A percentile compares a stretch with the other conserved stretches of the same genome.
phyloP scores from a whole-genome alignment of 495 filamentous ascomycete genomes.

The Xylaria bambusicola region DNA sequence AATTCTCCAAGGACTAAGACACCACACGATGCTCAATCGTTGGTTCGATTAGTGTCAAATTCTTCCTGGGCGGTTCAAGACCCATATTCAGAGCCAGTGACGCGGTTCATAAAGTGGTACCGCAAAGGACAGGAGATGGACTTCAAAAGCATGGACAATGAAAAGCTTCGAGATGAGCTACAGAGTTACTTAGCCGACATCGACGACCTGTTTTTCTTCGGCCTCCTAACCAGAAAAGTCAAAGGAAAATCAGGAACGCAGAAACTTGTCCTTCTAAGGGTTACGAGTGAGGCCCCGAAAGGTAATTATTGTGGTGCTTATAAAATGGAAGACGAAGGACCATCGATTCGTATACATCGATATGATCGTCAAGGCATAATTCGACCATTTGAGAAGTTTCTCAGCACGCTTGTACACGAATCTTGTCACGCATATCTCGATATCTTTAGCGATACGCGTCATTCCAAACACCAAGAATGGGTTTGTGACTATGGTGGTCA shows the following conservation, averaged over 20 bases:
- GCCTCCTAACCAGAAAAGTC: neutral
- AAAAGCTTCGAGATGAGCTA: neutral
- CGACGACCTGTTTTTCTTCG: slow-evolving; percentile 1
- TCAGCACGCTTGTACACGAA: neutral
- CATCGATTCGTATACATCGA: neutral
- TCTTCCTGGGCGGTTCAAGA: slow-evolving; percentile 3
- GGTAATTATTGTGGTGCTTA: neutral
- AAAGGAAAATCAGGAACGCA: neutral
- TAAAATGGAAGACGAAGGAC: neutral
- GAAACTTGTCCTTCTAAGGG: neutral
- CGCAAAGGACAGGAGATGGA: neutral
- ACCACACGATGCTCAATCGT: neutral
- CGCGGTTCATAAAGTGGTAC: neutral
- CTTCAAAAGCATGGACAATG: neutral
- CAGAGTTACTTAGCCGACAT: neutral
- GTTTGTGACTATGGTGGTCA: neutral
- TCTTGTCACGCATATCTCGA: neutral
- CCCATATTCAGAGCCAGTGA: neutral
- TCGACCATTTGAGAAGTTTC: neutral
- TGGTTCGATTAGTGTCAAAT: neutral
- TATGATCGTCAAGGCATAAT: neutral
- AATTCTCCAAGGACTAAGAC: neutral
- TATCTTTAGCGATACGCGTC: neutral
- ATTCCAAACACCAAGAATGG: neutral
- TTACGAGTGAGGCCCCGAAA: neutral